Evolutionary conservation across 805 yeast species (phyloP).

Genomic region (Cyberlindnera bimundalis): DNA sequence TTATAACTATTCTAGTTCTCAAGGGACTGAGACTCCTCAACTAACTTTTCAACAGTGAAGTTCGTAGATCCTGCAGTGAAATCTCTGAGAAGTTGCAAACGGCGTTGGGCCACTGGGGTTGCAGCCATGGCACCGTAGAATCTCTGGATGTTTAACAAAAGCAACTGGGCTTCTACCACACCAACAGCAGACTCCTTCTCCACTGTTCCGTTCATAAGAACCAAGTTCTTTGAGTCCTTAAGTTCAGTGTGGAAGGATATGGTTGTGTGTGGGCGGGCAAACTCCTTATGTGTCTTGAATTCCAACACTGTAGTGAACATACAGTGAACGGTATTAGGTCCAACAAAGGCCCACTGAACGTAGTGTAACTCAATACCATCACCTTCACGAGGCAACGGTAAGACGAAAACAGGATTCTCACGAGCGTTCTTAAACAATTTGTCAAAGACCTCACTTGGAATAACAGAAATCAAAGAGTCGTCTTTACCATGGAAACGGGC

Average conservation of each 20-base stretch:
- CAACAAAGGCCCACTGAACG: constrained; percentile 91
- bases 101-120: constrained; percentile 41
- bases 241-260: constrained; percentile 83
- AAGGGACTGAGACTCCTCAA: constrained; percentile 69
- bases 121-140: constrained; percentile 69
- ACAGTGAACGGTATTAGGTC: constrained; percentile 80
- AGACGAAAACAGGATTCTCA: constrained; percentile 76
- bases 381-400: constrained; percentile 74
- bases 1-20: constrained; percentile 35
- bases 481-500: constrained; percentile 70
- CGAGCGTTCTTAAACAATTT: constrained; percentile 63
- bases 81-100: constrained; percentile 54
- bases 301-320: constrained; percentile 90
- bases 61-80: constrained; percentile 67
- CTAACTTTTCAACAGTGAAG: constrained; percentile 66
- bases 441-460: constrained; percentile 57
- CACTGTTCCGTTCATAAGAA: constrained; percentile 82
- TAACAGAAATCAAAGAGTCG: constrained; percentile 59
- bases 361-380: constrained; percentile 77
- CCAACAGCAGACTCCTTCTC: constrained; percentile 69
- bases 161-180: constrained; percentile 71
- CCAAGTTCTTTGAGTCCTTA: constrained; percentile 51
- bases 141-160: constrained; percentile 73
- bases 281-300: constrained; percentile 85
- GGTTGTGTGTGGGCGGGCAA: constrained; percentile 93